A percentile compares a stretch with the other conserved stretches of the same genome.
Conservation (phyloP, 2,329 filamentous ascomycete genomes). For the Thelonectria olida region DNA sequence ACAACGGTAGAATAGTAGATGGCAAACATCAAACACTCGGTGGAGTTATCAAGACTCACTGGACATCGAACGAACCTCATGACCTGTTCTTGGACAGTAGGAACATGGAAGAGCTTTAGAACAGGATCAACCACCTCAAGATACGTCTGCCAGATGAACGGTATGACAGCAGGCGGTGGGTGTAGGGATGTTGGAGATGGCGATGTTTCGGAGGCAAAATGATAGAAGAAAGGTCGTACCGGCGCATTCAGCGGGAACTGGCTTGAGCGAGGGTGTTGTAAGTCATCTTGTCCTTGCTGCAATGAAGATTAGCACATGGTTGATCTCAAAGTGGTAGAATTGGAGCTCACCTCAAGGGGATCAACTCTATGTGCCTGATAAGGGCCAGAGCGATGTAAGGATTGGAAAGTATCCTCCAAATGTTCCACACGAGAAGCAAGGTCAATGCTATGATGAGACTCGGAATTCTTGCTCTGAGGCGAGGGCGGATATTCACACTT, state of each 20-base stretch:
- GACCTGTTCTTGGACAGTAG: constrained; percentile 14
- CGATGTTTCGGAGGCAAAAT: background rate
- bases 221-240: background rate
- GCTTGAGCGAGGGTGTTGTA: background rate
- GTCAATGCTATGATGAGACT: background rate
- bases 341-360: too few relatives aligned
- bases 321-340: background rate
- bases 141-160: constrained; percentile 22
- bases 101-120: constrained; percentile 25
- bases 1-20: constrained; percentile 23
- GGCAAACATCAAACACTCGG: constrained; percentile 22
- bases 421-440: too few relatives aligned
- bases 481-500: constrained; percentile 21
- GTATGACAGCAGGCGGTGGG: constrained; percentile 1
- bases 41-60: constrained; percentile 5
- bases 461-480: background rate
- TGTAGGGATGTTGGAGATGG: background rate
- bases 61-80: background rate
- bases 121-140: constrained; percentile 25
- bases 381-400: background rate
- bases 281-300: background rate
- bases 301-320: background rate
- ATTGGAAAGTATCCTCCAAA: background rate
- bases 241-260: background rate
- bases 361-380: too few relatives aligned